phyloP scores from a whole-genome alignment of 768 basidiomycete genomes.

The Strobilomyces dryophilus region DNA sequence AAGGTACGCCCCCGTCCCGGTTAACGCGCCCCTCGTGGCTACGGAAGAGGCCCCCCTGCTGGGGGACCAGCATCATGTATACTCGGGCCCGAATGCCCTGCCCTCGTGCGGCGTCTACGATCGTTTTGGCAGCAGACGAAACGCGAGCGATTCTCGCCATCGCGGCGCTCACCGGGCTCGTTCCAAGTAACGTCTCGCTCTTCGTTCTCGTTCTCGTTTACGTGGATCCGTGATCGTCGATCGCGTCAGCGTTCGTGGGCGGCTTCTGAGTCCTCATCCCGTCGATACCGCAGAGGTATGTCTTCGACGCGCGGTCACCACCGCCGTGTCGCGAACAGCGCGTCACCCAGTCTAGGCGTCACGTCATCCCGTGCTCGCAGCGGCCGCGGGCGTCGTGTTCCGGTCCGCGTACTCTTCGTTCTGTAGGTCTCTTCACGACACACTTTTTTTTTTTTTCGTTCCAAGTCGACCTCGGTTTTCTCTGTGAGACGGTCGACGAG shows the following conservation, averaged over 20 bases:
- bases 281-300: conserved; percentile 64
- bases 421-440: conserved; percentile 32
- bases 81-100: background rate
- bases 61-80: background rate
- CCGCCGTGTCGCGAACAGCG: background rate
- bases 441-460: background rate
- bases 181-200: conserved; percentile 49
- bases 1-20: background rate
- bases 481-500: conserved; percentile 59
- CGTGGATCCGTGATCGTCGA: background rate
- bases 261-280: conserved; percentile 73
- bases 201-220: background rate
- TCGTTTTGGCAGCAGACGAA: conserved; percentile 50
- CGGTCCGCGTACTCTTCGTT: conserved; percentile 52
- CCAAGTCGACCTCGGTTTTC: background rate
- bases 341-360: conserved; percentile 41
- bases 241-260: conserved; percentile 54
- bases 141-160: conserved; percentile 53
- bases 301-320: background rate
- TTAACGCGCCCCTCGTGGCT: conserved; percentile 7
- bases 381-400: conserved; percentile 44
- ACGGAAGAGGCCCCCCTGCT: conserved; percentile 31
- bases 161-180: conserved; percentile 55
- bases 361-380: conserved; percentile 46
- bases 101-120: conserved; percentile 43